These are phyloP conservation scores for Diversispora eburnea DNA, from an alignment of 192 early-diverging fungal species.

Conservation along the genomic window DNA sequence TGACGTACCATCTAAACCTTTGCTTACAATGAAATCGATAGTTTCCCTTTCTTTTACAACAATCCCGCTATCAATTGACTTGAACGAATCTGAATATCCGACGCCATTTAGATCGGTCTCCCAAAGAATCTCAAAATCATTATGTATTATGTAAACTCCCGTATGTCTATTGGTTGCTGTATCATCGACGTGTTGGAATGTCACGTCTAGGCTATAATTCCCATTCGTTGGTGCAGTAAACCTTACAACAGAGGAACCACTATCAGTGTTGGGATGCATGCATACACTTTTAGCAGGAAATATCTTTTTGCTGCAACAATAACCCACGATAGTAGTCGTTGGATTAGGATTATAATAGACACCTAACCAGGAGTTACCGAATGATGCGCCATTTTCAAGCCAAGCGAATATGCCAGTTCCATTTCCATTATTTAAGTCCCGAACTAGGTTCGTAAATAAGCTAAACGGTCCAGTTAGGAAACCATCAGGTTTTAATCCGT, in stretches of 20 bases:
- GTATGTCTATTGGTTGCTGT: neutral
- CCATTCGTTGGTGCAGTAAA: no score
- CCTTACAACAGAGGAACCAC: neutral
- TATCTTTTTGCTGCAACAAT: neutral
- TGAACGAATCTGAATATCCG: neutral
- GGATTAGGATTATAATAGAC: neutral
- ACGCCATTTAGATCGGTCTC: neutral
- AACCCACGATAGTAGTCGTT: neutral
- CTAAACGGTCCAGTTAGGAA: neutral
- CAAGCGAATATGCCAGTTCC: no score
- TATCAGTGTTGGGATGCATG: neutral
- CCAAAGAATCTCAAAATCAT: neutral
- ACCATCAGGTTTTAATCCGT: neutral
- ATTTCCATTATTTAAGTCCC: no score
- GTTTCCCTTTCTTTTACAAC: neutral
- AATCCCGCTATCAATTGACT: neutral
- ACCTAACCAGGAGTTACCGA: neutral
- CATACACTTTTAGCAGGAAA: neutral
- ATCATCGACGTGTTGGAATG: neutral
- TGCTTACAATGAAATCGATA: slow-evolving; percentile 11
- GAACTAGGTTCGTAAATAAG: no score
- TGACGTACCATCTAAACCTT: neutral
- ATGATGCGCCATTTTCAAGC: no score
- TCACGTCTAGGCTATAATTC: neutral
- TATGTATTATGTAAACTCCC: neutral